phyloP scores from a whole-genome alignment of 2,329 filamentous ascomycete genomes.

The Colletotrichum karsti region DNA sequence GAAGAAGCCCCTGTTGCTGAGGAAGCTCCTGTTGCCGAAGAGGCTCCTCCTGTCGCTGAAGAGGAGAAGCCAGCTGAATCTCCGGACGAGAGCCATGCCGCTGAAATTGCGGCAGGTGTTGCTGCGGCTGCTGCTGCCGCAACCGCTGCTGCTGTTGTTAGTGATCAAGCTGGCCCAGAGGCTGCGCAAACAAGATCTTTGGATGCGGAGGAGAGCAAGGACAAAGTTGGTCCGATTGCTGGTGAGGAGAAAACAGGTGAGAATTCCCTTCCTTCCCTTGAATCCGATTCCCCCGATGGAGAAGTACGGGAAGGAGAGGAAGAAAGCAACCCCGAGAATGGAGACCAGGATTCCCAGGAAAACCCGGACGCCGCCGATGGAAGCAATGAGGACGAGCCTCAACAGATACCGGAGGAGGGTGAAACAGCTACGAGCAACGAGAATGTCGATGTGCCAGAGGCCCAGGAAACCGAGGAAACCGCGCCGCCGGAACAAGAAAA shows the following conservation, averaged over 20 bases:
- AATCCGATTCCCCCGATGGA: constrained; percentile 34
- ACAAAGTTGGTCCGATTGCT: constrained; percentile 28
- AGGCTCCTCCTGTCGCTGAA: neutral
- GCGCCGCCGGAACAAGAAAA: neutral
- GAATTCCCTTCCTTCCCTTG: constrained; percentile 37
- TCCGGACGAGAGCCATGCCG: neutral
- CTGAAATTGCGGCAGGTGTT: neutral
- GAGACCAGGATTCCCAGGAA: neutral
- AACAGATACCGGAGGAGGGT: neutral
- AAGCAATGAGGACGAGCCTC: constrained; percentile 1
- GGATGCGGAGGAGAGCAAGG: constrained; percentile 31
- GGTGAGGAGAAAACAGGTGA: constrained; percentile 37
- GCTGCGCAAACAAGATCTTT: constrained; percentile 5
- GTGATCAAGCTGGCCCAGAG: neutral
- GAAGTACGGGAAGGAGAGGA: constrained; percentile 26
- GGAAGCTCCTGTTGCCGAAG: neutral
- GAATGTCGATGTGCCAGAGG: neutral
- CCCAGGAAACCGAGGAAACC: neutral
- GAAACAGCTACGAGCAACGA: neutral
- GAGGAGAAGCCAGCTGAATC: neutral
- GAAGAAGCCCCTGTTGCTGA: neutral
- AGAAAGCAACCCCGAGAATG: neutral
- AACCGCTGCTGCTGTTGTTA: neutral
- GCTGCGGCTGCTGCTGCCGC: neutral
- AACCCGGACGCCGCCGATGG: constrained; percentile 18